Conservation (phyloP, 768 basidiomycete species). For the Boletus patriciae region DNA sequence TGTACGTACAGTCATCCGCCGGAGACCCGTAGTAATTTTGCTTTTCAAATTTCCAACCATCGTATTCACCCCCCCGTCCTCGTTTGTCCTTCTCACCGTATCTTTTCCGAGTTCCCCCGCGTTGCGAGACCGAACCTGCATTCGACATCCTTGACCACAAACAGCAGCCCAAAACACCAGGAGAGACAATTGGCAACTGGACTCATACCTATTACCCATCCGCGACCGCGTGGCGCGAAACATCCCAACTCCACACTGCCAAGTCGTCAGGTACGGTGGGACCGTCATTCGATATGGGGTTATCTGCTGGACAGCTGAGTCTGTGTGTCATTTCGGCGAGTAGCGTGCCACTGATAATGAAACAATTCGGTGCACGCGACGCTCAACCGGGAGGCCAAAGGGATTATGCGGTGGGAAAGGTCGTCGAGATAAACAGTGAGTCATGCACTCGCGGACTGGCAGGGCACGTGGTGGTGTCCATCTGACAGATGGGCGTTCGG, state of each 20-base stretch:
- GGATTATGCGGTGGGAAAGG: slow-evolving; percentile 1
- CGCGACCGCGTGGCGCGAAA: neutral
- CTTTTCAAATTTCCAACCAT: neutral
- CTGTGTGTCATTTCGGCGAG: neutral
- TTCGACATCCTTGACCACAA: neutral
- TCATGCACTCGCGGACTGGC: neutral
- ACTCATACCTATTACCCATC: neutral
- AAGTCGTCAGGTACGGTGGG: neutral
- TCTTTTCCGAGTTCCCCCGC: neutral
- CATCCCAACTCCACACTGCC: neutral
- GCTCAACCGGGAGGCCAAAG: slow-evolving; percentile 7
- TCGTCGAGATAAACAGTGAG: neutral
- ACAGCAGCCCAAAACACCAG: neutral
- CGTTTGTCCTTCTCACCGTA: neutral
- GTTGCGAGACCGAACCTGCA: neutral
- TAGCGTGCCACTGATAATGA: neutral
- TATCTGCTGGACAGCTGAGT: neutral
- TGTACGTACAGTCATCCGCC: neutral
- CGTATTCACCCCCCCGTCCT: neutral
- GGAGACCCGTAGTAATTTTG: neutral
- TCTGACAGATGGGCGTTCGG: neutral
- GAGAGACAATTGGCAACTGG: neutral
- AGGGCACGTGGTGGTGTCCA: neutral
- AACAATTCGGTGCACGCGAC: neutral
- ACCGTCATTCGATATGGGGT: slow-evolving; percentile 1